phyloP scores from a whole-genome alignment of 2,329 filamentous ascomycete genomes.

The Xylariaceae sp. region DNA sequence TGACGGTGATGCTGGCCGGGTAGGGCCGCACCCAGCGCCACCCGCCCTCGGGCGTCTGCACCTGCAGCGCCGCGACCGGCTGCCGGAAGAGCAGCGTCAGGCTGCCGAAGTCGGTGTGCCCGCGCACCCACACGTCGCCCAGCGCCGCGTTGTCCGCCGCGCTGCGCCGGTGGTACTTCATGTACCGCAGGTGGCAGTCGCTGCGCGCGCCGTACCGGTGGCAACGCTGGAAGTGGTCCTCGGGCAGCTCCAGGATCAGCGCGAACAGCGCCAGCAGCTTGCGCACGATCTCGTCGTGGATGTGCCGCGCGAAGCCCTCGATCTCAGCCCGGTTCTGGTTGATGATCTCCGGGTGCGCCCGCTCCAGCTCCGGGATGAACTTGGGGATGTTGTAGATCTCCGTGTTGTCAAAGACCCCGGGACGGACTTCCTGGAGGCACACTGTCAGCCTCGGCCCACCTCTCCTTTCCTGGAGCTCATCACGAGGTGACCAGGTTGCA shows the following conservation, averaged over 20 bases:
- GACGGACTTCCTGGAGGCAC: constrained; percentile 21
- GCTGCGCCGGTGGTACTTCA: constrained; percentile 46
- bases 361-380: constrained; percentile 27
- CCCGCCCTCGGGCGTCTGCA: constrained; percentile 32
- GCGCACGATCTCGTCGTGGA: constrained; percentile 25
- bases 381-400: constrained; percentile 35
- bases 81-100: constrained; percentile 51
- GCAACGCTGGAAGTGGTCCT: constrained; percentile 44
- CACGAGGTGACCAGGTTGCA: not conserved
- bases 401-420: constrained; percentile 29
- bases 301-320: constrained; percentile 27
- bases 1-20: constrained; percentile 44
- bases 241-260: constrained; percentile 49
- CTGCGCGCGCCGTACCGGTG: constrained; percentile 47
- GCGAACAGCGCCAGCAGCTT: constrained; percentile 29
- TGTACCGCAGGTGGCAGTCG: constrained; percentile 52
- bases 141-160: constrained; percentile 33
- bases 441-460: not conserved
- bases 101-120: constrained; percentile 49
- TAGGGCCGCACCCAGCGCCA: constrained; percentile 44
- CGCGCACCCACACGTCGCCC: constrained; percentile 28
- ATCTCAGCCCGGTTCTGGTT: constrained; percentile 23
- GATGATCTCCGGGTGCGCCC: constrained; percentile 27
- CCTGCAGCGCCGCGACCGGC: constrained; percentile 48
- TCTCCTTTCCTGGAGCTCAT: not conserved